Base-by-base conservation (phyloP, 2,329 filamentous ascomycete species). In the Venturia nashicola region DNA sequence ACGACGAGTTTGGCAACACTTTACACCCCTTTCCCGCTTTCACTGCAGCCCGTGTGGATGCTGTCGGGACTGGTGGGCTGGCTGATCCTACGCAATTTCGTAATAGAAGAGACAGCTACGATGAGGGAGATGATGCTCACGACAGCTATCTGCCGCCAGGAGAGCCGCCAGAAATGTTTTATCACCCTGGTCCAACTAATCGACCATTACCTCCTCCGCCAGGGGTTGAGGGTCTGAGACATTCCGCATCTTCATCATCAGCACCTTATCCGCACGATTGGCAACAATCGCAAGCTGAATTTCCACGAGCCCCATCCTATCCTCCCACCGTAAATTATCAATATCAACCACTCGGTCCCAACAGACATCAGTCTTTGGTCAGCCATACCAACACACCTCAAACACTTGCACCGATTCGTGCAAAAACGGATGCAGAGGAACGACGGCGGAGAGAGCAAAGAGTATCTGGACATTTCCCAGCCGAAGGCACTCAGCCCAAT, bases 341-440 rank as follows among this genome's bases (percentile, higher is more conserved):
- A 1, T 48, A 61, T 20, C 63, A 51, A 40, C 54, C 62, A 23
- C 39, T 5, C 18, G 62, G 65, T 3, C 65, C 64, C n/a, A 43
- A 59, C 34, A 34, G 64, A 23, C 61, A 64, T 32, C 34, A 90
- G 42, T 97, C 93, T 39, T 76, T 97, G 65, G 86, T 89, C 55
- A 91, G 85, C 67, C 90, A 95, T 72, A 90, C 86, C 71, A 90
- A 87, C 67, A 89, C 89, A 8, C 91, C 92, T 42, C 83, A 86
- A 65, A 83, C 93, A 39, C 83, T 89, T 67, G 83, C 91, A 39
- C 91, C 94, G n/a, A 87, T 90, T 46, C 85, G 94, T 65, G 97
- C 94, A 43, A 92, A 95, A 75, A 99, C 94, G 9, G 94, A 99
- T 76, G 92, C 92, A 46, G 89, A 96, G 46, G 87, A 83, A 70